Evolutionary conservation across 164 flowering plant genomes (phyloP), one percentile per base, ranked within the genome.

Genomic region (Malania oleifera): DNA sequence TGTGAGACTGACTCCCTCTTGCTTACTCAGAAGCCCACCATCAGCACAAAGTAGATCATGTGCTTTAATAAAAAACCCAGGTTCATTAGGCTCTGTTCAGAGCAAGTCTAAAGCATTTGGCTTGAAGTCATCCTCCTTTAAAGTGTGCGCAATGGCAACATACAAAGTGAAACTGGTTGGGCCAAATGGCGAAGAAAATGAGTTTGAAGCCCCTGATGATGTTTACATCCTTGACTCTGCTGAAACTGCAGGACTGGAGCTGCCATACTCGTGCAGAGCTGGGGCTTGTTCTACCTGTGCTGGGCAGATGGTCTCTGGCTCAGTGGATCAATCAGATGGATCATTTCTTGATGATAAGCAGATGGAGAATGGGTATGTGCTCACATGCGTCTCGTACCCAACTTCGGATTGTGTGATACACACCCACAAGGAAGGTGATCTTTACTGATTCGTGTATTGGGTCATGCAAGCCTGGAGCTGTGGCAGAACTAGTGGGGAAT

Each of bases 241-340:
- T 7, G 68, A 57, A 24, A 43, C 19, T 28, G 52, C 52, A 10
- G 52, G 52, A 14, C 52, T 20, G 12, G 52, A 47, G 14, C 52
- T 47, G 7, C 52, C 52, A 7, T 65, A 52, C 35, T 59, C 63
- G 17, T 58, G 68, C 34, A 41, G 57, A 35, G 68, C 68, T 8
- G 68, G 68, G 9, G 53, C 69, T 6, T 65, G 69, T 52, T 65
- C 69, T 5, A 59, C 69, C 24, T 65, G 69, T 44, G 69, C 63
- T 2, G 69, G 69, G 24, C 8, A 43, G 24, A 31, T 65, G 24
- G 69, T 22, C 0, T 28, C 58, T 0, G 69, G 69, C 0, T 27
- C 58, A n/a, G 69, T 65, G 12, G 63, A 65, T 53, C 69, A 65
- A 35, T 58, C 63, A 0, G 63, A 65, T 35, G 57, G 57, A n/a